Evolutionary conservation across 768 basidiomycete genomes (phyloP), one percentile per base, ranked within the genome.

Genomic region (Tephrocybe sp.): DNA sequence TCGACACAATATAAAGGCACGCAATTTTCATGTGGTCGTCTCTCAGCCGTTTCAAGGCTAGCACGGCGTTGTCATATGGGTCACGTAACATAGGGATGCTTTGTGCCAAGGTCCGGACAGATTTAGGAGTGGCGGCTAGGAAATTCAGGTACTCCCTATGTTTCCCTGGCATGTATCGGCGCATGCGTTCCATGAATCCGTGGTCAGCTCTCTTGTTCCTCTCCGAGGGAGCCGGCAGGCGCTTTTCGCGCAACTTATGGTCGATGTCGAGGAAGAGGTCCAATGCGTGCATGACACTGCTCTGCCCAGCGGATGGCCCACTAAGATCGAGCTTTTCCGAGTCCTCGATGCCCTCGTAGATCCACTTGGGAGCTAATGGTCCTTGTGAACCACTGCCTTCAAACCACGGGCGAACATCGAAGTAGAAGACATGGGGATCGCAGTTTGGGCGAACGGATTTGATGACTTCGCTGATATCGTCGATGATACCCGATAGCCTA

Each of bases 231-330:
- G 80, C 70, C 55, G 88, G 89, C 68, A 81, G 71, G 62, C 86
- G 76, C 66, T 83, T 76, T 54, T 86, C 77, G 37, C 81, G 76
- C 63, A 93, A 85, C 56, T 86, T 87, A 70, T 92, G 88, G 69
- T 98, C 86, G 66, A 97, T 86, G 54, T 93, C 90, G 42, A 92
- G 79, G 75, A 92, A 91, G 67, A 94, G 70, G 64, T 91, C 90
- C 20, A 91, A 72, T 8, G 90, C 86, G 58, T 86, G 91, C 76
- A 99, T 93, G 49, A 95, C 80, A 45, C 86, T 87, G 67, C 90
- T 93, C 73, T 99, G 96, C 1, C 96, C 96, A 1, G 93, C 96
- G 9, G 90, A 93, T 20, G 96, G 95, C 0, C 96, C 96, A 51
- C 84, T 88, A 47, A 85, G 78, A 55, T 88, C 83, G 34, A 90